phyloP scores from a whole-genome alignment of 257 asterid genomes.

The Rhazya stricta region DNA sequence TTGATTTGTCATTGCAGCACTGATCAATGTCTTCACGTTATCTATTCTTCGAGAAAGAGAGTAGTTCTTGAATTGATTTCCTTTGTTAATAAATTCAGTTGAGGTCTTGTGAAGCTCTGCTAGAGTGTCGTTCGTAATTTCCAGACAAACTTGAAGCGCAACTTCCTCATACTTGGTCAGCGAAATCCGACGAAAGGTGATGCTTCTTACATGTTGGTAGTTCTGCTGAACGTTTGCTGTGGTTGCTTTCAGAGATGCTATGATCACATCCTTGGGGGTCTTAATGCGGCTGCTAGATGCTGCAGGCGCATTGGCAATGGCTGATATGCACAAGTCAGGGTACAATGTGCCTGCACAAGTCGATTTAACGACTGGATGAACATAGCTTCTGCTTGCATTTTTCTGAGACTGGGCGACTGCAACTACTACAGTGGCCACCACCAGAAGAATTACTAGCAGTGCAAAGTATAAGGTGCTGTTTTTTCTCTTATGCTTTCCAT shows the following conservation, averaged over 20 bases:
- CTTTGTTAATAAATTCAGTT: neutral
- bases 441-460: neutral
- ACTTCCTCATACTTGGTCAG: neutral
- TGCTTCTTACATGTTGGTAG: neutral
- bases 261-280: conserved; percentile 3
- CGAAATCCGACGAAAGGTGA: neutral
- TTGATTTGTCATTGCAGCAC: conserved; percentile 61
- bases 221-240: neutral
- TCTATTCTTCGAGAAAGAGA: neutral
- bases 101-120: conserved; percentile 7
- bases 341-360: conserved; percentile 11
- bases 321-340: conserved; percentile 12
- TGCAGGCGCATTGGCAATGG: neutral
- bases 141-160: conserved; percentile 16
- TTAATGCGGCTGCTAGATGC: neutral
- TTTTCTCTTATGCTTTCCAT: neutral
- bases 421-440: neutral
- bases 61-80: neutral
- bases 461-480: neutral
- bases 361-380: conserved; percentile 6
- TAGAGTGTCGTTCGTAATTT: neutral
- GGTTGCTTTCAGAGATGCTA: neutral
- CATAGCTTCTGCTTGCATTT: neutral
- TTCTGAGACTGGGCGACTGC: neutral
- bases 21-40: conserved; percentile 58